A percentile compares a stretch with the other conserved stretches of the same genome.
Evolutionary conservation across 2,329 filamentous ascomycete genomes (phyloP).

Genomic region (Colletotrichum musicola): DNA sequence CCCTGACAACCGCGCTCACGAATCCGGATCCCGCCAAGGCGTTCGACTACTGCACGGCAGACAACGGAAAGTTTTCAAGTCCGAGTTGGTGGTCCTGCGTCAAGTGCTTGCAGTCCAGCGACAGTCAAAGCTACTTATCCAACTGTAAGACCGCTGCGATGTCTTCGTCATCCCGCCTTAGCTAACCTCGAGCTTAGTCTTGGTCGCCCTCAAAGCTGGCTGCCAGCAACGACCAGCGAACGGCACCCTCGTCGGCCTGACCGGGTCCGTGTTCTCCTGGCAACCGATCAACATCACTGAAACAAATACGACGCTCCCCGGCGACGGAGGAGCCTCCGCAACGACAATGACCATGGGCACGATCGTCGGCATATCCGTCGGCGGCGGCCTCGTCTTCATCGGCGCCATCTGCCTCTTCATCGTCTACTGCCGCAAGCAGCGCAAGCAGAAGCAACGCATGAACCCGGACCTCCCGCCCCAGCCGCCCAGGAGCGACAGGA

Average conservation of each 20-base stretch:
- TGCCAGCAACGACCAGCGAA: conserved; percentile 59
- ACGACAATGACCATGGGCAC: conserved; percentile 58
- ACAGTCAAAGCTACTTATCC: conserved; percentile 56
- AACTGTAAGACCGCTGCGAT: too few species aligned
- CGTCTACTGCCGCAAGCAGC: conserved; percentile 62
- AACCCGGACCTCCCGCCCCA: conserved; percentile 36
- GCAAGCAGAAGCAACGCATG: conserved; percentile 44
- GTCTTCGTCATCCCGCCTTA: too few species aligned
- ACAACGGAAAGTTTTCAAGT: conserved; percentile 49
- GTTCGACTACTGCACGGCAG: conserved; percentile 59
- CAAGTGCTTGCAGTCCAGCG: conserved; percentile 57
- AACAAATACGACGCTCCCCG: too few species aligned
- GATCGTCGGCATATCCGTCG: conserved; percentile 67
- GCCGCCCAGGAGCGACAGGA: conserved; percentile 31
- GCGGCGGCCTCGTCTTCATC: conserved; percentile 57
- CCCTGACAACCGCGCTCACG: conserved; percentile 52
- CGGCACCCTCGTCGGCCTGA: conserved; percentile 55
- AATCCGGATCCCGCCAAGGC: too few species aligned
- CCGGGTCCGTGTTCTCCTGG: conserved; percentile 59
- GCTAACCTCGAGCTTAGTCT: too few species aligned
- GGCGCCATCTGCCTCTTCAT: conserved; percentile 58
- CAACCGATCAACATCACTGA: conserved; percentile 58
- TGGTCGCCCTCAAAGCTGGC: conserved; percentile 61
- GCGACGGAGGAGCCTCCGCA: conserved; percentile 44
- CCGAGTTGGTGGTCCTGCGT: conserved; percentile 53